Evolutionary conservation across 768 basidiomycete species (phyloP), one percentile per base, ranked within the genome.

Genomic region (Cubamyces sp.): DNA sequence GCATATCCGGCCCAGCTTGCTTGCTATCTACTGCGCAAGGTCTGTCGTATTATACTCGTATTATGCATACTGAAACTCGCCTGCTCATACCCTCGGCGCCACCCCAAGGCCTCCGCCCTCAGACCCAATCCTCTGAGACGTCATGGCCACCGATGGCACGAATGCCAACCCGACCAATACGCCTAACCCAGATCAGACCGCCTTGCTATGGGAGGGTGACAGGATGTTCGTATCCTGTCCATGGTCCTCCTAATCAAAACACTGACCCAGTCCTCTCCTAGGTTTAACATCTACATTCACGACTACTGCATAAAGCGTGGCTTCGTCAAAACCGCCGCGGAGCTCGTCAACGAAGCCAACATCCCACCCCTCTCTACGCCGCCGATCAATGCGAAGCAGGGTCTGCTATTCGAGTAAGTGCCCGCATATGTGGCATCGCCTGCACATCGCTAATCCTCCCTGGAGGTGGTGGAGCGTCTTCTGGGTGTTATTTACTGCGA

Each of bases 281-380:
- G 91, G 91, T 92, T 92, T 74, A 92, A 92, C 76, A 91, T 92
- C 71, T 93, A 93, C 76, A 92, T 93, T 67, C 83, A 88, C 71
- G 91, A 93, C 77, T 93, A 93, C 70, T 92, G 91, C 76, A 76
- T 71, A 69, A 93, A 93, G 75, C 87, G 90, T 54, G 91, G 91
- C 56, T 93, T 86, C 67, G 77, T 74, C 68, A 90, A 87, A 71
- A 91, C 91, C 1, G 90, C 90, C 12, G 77, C 74, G 37, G 85
- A 91, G 69, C 82, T 93, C 46, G 74, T 84, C 67, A 43, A 46
- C 15, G 91, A 93, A 70, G 90, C 91, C 0, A 86, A 87, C 0
- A 82, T 92, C 30, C 74, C 84, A 0, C 69, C 76, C 3, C 86
- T 90, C 56, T 79, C 88, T 1, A 74, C 77, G 1, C 91, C 91